phyloP scores from a whole-genome alignment of 108 stramenopile genomes.

The Skeletonema tropicum region DNA sequence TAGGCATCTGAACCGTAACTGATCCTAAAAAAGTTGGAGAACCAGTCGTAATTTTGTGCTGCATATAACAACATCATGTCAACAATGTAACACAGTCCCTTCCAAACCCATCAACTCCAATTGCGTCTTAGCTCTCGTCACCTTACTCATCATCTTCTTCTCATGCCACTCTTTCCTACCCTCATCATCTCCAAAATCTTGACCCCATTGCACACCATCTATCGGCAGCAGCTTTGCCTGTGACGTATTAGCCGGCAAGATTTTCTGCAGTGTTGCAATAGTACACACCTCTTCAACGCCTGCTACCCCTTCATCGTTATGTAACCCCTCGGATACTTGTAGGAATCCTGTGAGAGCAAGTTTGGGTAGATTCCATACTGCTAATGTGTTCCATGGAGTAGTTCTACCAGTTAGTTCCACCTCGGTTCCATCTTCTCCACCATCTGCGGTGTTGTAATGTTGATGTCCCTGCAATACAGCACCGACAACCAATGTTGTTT shows the following conservation, averaged over 20 bases:
- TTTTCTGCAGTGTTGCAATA: constrained; percentile 74
- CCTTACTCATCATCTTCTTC: constrained; percentile 90
- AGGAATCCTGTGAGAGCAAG: constrained; percentile 86
- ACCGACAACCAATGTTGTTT: constrained; percentile 87
- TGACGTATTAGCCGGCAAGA: constrained; percentile 47
- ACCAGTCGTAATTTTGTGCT: too few relatives aligned
- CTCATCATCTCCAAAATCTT: constrained; percentile 68
- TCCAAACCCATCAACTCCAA: constrained; percentile 61
- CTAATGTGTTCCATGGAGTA: constrained; percentile 94
- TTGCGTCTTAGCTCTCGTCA: constrained; percentile 68
- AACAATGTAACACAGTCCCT: constrained; percentile 59
- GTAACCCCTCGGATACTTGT: constrained; percentile 75
- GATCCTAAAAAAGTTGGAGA: too few relatives aligned
- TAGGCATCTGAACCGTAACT: neutral
- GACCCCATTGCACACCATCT: constrained; percentile 54
- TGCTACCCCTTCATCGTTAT: constrained; percentile 38
- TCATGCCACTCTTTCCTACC: constrained; percentile 89
- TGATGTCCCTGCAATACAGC: constrained; percentile 87
- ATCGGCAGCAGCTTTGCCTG: constrained; percentile 72
- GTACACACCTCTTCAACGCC: constrained; percentile 92
- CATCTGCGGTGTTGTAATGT: constrained; percentile 37
- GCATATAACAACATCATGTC: neutral
- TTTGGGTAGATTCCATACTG: constrained; percentile 85
- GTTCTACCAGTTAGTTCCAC: constrained; percentile 72
- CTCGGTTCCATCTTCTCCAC: constrained; percentile 10